These are phyloP conservation scores for Pyrus hybrid DNA, from an alignment of 331 rosid species.

Conservation along the genomic window DNA sequence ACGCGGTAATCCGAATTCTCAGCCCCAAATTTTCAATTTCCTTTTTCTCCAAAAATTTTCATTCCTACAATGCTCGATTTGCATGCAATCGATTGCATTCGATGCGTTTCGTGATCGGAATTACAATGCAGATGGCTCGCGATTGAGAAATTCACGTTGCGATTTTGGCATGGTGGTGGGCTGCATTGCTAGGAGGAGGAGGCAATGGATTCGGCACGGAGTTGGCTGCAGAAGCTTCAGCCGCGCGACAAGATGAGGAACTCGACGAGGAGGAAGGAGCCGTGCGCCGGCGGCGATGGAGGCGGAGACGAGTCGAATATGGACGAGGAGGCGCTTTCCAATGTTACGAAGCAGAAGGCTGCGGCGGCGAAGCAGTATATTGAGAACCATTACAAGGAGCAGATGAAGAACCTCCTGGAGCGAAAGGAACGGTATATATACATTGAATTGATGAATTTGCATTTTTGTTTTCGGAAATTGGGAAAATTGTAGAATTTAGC, in stretches of 20 bases:
- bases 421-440: conserved; percentile 63
- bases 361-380: conserved; percentile 84
- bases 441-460: background rate
- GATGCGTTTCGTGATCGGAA: background rate
- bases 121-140: background rate
- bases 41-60: background rate
- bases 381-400: conserved; percentile 88
- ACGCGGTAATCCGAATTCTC: conserved; percentile 33
- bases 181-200: conserved; percentile 2
- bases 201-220: conserved; percentile 75
- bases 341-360: conserved; percentile 67
- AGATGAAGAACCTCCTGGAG: conserved; percentile 79
- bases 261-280: conserved; percentile 48
- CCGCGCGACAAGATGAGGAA: conserved; percentile 56
- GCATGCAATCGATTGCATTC: background rate
- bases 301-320: conserved; percentile 19
- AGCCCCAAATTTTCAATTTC: conserved; percentile 4
- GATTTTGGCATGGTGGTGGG: conserved; percentile 6
- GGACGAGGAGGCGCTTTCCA: conserved; percentile 57
- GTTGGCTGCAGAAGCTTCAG: conserved; percentile 78
- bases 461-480: background rate
- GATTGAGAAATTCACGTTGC: background rate
- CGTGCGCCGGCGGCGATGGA: conserved; percentile 9
- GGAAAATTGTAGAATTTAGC: background rate
- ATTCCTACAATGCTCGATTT: background rate